Conservation (phyloP, 169 alveolate genomes). For the Cryptosporidium sp. region DNA sequence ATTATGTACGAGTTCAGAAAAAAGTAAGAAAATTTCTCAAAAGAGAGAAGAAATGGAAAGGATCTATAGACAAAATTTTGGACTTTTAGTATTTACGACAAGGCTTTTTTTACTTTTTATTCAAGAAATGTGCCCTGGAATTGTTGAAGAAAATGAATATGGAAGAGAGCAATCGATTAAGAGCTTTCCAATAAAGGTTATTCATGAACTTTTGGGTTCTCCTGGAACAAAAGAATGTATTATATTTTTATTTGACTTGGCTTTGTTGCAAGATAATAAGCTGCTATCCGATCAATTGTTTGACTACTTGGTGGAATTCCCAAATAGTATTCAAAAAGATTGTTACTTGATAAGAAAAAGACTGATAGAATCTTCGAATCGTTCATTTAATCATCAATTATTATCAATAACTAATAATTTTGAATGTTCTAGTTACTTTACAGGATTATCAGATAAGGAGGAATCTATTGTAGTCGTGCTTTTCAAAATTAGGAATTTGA, state of each 20-base stretch:
- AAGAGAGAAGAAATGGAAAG: constrained; percentile 22
- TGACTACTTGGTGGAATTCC: constrained; percentile 36
- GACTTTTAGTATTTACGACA: constrained; percentile 21
- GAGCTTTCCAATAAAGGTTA: constrained; percentile 18
- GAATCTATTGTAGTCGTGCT: constrained; percentile 39
- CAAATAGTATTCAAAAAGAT: constrained; percentile 29
- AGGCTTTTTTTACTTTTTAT: constrained; percentile 25
- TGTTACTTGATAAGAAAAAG: constrained; percentile 24
- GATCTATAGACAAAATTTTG: neutral
- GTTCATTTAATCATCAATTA: constrained; percentile 29
- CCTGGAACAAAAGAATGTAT: constrained; percentile 57
- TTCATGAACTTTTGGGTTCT: constrained; percentile 66
- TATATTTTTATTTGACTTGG: constrained; percentile 45
- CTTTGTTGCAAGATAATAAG: constrained; percentile 30
- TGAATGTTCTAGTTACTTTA: constrained; percentile 34
- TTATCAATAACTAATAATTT: constrained; percentile 47
- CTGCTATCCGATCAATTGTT: constrained; percentile 27
- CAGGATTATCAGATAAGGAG: constrained; percentile 16
- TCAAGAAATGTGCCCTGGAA: constrained; percentile 12
- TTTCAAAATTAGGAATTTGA: constrained; percentile 31
- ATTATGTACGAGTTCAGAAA: constrained; percentile 36
- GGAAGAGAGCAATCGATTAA: constrained; percentile 6
- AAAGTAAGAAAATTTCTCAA: constrained; percentile 8
- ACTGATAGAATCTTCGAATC: neutral
- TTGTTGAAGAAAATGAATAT: neutral